These are phyloP conservation scores for Baudoinia panamericana DNA, from an alignment of 495 filamentous ascomycete species.

Conservation along the genomic window DNA sequence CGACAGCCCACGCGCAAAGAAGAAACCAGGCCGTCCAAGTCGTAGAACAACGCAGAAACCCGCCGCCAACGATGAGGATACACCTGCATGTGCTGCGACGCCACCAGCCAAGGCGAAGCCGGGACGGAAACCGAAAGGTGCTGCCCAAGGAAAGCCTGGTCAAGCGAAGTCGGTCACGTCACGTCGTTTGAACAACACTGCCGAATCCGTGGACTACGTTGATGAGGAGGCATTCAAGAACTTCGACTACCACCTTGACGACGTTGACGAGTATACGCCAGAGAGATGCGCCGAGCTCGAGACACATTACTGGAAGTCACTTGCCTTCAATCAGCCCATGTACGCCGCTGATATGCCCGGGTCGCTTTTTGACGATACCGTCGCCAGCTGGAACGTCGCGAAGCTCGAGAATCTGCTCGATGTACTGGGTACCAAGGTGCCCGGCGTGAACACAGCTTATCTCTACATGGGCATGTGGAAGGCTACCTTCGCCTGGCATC, in stretches of 20 bases:
- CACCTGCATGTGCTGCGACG: slow-evolving; percentile 16
- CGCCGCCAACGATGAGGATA: slow-evolving; percentile 18
- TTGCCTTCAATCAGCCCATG: slow-evolving; percentile 86
- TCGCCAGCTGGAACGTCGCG: slow-evolving; percentile 83
- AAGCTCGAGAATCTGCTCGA: slow-evolving; percentile 88
- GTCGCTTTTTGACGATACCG: slow-evolving; percentile 81
- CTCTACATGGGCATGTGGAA: slow-evolving; percentile 99
- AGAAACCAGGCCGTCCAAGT: slow-evolving; percentile 20
- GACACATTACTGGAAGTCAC: slow-evolving; percentile 84
- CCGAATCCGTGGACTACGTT: slow-evolving; percentile 56
- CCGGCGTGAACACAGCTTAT: slow-evolving; percentile 97
- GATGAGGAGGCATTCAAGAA: slow-evolving; percentile 77
- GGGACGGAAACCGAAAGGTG: slow-evolving; percentile 16
- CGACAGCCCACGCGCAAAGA: slow-evolving; percentile 14
- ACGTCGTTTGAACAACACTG: slow-evolving; percentile 66
- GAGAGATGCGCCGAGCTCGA: slow-evolving; percentile 92
- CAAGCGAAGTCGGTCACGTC: slow-evolving; percentile 48
- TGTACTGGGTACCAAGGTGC: slow-evolving; percentile 85
- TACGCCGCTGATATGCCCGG: slow-evolving; percentile 96
- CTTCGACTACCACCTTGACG: slow-evolving; percentile 77
- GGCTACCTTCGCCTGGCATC: slow-evolving; percentile 96
- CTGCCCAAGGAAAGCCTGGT: slow-evolving; percentile 30
- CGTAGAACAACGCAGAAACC: slow-evolving; percentile 6
- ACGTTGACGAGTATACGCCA: slow-evolving; percentile 68
- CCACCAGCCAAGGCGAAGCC: slow-evolving; percentile 16